Conservation (phyloP, 2,329 filamentous ascomycete genomes). For the Rhytidhysteron rufulum region DNA sequence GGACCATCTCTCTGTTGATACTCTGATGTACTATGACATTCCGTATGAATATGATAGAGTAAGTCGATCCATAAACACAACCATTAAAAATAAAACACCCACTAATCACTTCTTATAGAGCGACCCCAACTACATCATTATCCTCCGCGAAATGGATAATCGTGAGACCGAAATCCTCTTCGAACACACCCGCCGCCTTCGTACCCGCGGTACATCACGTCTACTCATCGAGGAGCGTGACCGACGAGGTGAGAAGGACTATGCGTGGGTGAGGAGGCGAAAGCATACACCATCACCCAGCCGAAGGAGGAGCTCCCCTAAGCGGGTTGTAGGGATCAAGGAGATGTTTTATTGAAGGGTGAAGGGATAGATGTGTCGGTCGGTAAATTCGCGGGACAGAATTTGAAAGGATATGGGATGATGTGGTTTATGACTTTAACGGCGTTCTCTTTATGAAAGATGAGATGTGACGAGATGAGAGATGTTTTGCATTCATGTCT, state of each 20-base stretch:
- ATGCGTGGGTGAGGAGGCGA: conserved; percentile 41
- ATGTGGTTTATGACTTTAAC: too few relatives aligned
- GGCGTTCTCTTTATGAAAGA: too few relatives aligned
- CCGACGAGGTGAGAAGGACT: conserved; percentile 37
- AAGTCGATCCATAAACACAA: conserved; percentile 29
- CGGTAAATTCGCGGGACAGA: too few relatives aligned
- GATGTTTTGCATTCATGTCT: too few relatives aligned
- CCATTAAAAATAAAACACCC: not conserved
- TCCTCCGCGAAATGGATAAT: conserved; percentile 47
- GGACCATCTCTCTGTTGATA: conserved; percentile 44
- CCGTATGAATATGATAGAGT: conserved; percentile 47
- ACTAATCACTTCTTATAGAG: conserved; percentile 16
- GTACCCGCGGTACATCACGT: conserved; percentile 25
- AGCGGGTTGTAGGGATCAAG: conserved; percentile 27
- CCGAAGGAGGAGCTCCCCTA: conserved; percentile 25
- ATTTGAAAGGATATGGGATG: too few relatives aligned
- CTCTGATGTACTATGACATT: conserved; percentile 45
- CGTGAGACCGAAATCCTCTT: conserved; percentile 48
- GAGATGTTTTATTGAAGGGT: conserved; percentile 26
- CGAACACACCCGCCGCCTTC: conserved; percentile 47
- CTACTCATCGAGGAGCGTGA: conserved; percentile 42
- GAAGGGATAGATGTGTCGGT: too few relatives aligned
- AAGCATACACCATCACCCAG: conserved; percentile 28
- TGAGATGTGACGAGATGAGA: too few relatives aligned
- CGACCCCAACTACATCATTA: conserved; percentile 47